phyloP scores from a whole-genome alignment of 768 basidiomycete genomes.

The Fistulinella prunicolor region DNA sequence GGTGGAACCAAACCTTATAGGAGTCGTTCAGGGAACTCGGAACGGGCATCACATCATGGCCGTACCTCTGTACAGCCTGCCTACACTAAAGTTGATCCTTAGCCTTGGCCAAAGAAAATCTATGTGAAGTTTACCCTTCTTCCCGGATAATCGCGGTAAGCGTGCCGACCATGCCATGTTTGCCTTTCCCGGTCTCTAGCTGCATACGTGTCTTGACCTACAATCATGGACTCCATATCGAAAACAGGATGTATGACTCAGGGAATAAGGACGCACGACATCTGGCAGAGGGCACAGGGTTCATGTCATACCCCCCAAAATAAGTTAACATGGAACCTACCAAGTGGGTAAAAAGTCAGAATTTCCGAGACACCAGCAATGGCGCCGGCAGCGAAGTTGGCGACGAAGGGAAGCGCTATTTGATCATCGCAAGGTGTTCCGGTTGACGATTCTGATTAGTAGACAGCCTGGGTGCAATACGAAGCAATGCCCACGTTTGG shows the following conservation, averaged over 20 bases:
- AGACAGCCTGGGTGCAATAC: not conserved
- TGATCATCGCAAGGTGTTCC: conserved; percentile 6
- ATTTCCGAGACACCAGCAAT: conserved; percentile 91
- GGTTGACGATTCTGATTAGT: not conserved
- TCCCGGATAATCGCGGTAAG: conserved; percentile 79
- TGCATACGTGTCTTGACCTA: conserved; percentile 99
- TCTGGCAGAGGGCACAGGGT: conserved; percentile 43
- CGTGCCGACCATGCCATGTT: conserved; percentile 76
- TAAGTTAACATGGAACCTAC: conserved; percentile 43
- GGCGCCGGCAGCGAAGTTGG: conserved; percentile 93
- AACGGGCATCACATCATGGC: not conserved
- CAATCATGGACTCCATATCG: conserved; percentile 7
- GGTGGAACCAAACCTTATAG: conserved; percentile 85
- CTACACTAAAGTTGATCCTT: conserved; percentile 44
- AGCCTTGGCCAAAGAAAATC: not conserved
- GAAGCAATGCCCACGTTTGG: conserved; percentile 26
- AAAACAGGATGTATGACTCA: not conserved
- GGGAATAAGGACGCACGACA: conserved; percentile 61
- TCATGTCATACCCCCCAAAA: conserved; percentile 1
- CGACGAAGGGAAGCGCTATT: conserved; percentile 76
- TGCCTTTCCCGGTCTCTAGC: conserved; percentile 79
- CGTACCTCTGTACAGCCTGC: conserved; percentile 84
- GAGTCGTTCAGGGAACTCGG: not conserved
- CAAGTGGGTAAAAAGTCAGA: conserved; percentile 85
- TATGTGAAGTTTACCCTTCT: conserved; percentile 69